Evolutionary conservation across 768 basidiomycete species (phyloP), one percentile per base, ranked within the genome.

Genomic region (Pleurotus sapidus): DNA sequence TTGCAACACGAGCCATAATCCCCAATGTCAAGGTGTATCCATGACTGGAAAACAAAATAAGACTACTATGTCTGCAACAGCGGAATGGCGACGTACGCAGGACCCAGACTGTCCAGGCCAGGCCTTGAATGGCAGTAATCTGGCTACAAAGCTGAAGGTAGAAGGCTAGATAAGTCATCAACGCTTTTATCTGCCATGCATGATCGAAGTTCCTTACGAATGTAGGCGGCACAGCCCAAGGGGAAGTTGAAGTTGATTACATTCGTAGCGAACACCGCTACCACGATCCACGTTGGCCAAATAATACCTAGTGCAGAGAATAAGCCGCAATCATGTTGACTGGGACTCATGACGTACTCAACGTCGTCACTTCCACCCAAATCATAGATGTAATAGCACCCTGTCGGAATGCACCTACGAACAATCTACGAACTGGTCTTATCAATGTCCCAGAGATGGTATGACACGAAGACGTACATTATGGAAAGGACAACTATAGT

Each of bases 331-430:
- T 17, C 17, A 18, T 9, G n/a, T 8, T 3, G 50, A n/a, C 4
- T 25, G 18, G 23, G 15, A 15, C 15, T 4, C n/a, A 27, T 0
- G 43, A 56, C 55, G 3, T 30, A 56, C 55, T 27, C 12, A 56
- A 17, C 14, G 46, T 45, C 8, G 43, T 24, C 14, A 46, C 23
- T 39, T 56, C 55, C 8, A 40, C 40, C 15, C 45, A 42, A n/a
- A 56, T 46, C 55, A 56, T 56, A 6, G 55, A 56, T 18, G 34
- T 46, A 23, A 56, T 25, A 6, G 55, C 55, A 11, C 17, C 9
- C 3, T 40, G 23, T 20, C 55, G 55, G 9, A 56, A 45, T n/a
- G 46, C 14, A 45, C 55, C 43, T 9, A 46, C 25, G 7, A 46
- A 11, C 14, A 56, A 24, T 17, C 55, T 56, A 38, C 23, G 9